Evolutionary conservation across 2,329 filamentous ascomycete genomes (phyloP), one percentile per base, ranked within the genome.

Genomic region (Dichotomopilus funicola): DNA sequence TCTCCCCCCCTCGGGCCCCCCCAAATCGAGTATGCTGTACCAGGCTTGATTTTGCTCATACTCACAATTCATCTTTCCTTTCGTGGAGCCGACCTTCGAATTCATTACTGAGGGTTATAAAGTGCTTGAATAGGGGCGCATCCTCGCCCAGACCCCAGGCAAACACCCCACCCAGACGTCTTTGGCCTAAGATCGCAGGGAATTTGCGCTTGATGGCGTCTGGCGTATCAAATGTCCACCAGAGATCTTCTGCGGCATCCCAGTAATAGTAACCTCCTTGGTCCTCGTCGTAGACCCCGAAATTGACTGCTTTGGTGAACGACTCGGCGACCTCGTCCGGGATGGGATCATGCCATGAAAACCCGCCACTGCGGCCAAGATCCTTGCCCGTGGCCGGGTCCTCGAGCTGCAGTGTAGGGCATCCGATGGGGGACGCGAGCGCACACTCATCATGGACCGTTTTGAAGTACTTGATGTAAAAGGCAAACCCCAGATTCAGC

Each of bases 111-210:
- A 71, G 61, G 4, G 72, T 72, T 37, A 60, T 59, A 9, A 79
- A 65, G 53, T 75, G 75, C 19, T 65, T 61, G 56, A 74, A 80
- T 3, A 63, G 53, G 0, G 74, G 72, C 1, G 73, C 77, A 56
- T 90, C 87, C 69, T 90, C 86, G 1, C 85, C 87, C 56, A 90
- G 64, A 19, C 83, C 86, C 87, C 86, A 90, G 0, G 86, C 86
- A 76, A 90, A 89, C 4, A 88, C 81, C 12, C 88, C 87, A 1
- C 87, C 86, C 0, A 90, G 67, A 1, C 72, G 68, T 65, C 78
- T 76, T 36, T 73, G 72, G 35, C 74, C 71, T 3, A 88, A 75
- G 38, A 91, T 76, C 4, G 77, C 67, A 3, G 75, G 70, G 56
- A 89, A 81, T 71, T 91, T 91, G 55, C 73, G 72, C 10, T 67